Percentiles rank a stretch among this genome's conserved stretches.
phyloP scores from a whole-genome alignment of 2,329 filamentous ascomycete species.

The Davidsoniella neocaledoniae region DNA sequence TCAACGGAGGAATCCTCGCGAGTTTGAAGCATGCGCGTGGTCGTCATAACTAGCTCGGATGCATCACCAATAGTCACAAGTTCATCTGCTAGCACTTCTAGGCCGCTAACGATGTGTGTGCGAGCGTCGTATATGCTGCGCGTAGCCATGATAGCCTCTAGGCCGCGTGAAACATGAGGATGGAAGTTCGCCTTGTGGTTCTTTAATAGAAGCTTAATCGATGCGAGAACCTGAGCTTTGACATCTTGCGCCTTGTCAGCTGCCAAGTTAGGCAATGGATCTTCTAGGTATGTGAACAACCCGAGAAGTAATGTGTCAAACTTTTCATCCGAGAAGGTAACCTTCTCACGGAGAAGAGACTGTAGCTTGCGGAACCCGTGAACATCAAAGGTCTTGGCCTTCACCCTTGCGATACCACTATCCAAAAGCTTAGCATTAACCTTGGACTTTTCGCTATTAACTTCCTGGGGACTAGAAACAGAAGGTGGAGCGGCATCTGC shows the following conservation, averaged over 20 bases:
- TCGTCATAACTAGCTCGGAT: slow-evolving; percentile 38
- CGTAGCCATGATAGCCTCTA: slow-evolving; percentile 49
- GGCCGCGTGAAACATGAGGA: slow-evolving; percentile 48
- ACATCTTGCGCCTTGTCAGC: slow-evolving; percentile 53
- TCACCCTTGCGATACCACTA: slow-evolving; percentile 59
- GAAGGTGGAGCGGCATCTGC: slow-evolving; percentile 25
- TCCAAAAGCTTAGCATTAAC: slow-evolving; percentile 48
- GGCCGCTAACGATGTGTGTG: slow-evolving; percentile 55
- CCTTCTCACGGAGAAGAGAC: slow-evolving; percentile 51
- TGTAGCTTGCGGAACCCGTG: slow-evolving; percentile 69
- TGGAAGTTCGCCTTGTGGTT: slow-evolving; percentile 49
- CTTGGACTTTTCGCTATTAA: slow-evolving; percentile 30
- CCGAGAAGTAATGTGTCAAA: slow-evolving; percentile 52
- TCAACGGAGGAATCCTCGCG: slow-evolving; percentile 26
- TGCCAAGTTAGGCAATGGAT: slow-evolving; percentile 34
- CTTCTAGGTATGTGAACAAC: slow-evolving; percentile 56
- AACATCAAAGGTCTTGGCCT: slow-evolving; percentile 55
- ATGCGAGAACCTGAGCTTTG: slow-evolving; percentile 57
- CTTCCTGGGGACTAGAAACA: background rate
- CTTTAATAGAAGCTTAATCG: slow-evolving; percentile 55
- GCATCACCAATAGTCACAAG: slow-evolving; percentile 49
- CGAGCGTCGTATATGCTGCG: slow-evolving; percentile 50
- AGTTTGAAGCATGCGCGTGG: slow-evolving; percentile 30
- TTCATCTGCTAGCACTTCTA: slow-evolving; percentile 58
- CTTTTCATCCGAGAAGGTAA: slow-evolving; percentile 47